Evolutionary conservation across 805 yeast genomes (phyloP), one percentile per base, ranked within the genome.

Genomic region (Kodamaea nitidulidarum): DNA sequence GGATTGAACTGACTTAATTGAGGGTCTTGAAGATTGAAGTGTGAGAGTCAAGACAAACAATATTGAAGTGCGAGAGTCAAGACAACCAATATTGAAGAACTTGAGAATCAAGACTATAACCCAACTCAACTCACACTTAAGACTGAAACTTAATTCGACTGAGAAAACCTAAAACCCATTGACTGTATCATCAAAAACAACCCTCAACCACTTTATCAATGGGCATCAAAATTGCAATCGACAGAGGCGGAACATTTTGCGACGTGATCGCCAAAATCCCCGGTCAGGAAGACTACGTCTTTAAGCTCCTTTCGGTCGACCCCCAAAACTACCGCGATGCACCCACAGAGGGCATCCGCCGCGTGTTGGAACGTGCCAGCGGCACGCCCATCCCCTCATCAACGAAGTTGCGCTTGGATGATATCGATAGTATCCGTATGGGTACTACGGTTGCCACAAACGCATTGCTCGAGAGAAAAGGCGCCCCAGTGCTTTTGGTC

Each of bases 381-480:
- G 73, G 75, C 1, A 58, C 55, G 5, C 35, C 54, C 7, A 84
- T 85, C 36, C 81, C 88, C 3, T 69, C 85, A 36, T 76, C 76
- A 7, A 58, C 59, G 26, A 58, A 56, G 35, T 60, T 88, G 43
- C 87, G 82, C 42, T 71, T 86, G 1, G 70, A 79, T 3, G 61
- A 63, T 2, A 84, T 88, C 27, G 79, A 77, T 39, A 75, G 81
- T 31, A 78, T 88, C 35, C 70, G 95, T 40, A 81, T 90, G 84
- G 97, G 97, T 2, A 88, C 97, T 3, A 90, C 97, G 0, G 93
- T 88, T 8, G 98, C 98, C 2, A 91, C 98, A 6, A 91, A 91
- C 63, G 96, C 98, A 1, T 71, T 93, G 24, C 70, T 91, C 43
- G 98, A 91, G 55, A 73, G 98, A 46, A 88, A 88, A 55, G 98